These are phyloP conservation scores for Neostapfia colusana DNA, from an alignment of 176 grass and related monocot genomes.

Conservation along the genomic window DNA sequence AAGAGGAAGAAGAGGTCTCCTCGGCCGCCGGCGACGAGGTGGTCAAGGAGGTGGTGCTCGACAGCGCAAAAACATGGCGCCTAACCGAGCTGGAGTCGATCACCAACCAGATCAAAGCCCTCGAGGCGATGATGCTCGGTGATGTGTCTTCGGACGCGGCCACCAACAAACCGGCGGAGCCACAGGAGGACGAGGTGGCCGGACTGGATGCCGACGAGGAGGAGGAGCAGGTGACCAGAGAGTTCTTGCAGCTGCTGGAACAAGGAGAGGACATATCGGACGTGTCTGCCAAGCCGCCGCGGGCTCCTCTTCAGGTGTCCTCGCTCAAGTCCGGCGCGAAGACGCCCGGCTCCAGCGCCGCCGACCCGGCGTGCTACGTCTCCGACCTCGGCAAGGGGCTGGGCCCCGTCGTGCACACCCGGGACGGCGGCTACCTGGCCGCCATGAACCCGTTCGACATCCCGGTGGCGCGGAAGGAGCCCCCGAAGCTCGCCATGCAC, in stretches of 20 bases:
- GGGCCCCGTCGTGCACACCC: slow-evolving; percentile 71
- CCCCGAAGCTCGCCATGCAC: slow-evolving; percentile 89
- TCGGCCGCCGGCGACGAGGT: slow-evolving; percentile 58
- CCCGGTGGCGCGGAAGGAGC: slow-evolving; percentile 55
- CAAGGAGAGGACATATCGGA: slow-evolving; percentile 34
- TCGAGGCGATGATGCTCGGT: slow-evolving; percentile 74
- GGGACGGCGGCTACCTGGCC: slow-evolving; percentile 79
- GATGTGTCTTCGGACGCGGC: slow-evolving; percentile 19
- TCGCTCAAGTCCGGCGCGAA: slow-evolving; percentile 33
- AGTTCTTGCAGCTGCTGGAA: slow-evolving; percentile 72
- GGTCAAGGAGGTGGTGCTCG: slow-evolving; percentile 85
- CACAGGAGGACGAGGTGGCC: slow-evolving; percentile 29
- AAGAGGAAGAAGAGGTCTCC: slow-evolving; percentile 17
- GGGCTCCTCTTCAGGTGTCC: slow-evolving; percentile 31
- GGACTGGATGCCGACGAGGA: slow-evolving; percentile 76
- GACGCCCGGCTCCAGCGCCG: slow-evolving; percentile 1
- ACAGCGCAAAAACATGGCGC: slow-evolving; percentile 60
- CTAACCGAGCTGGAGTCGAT: slow-evolving; percentile 86
- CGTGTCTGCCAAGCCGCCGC: background rate
- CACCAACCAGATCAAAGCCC: slow-evolving; percentile 85
- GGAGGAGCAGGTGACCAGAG: slow-evolving; percentile 80
- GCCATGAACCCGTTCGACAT: slow-evolving; percentile 83
- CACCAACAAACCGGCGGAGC: slow-evolving; percentile 9
- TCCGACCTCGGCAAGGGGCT: slow-evolving; percentile 87
- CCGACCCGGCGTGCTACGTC: slow-evolving; percentile 47